Evolutionary conservation across 176 grass and related monocot species (phyloP).

Genomic region (Phyllostachys edulis): DNA sequence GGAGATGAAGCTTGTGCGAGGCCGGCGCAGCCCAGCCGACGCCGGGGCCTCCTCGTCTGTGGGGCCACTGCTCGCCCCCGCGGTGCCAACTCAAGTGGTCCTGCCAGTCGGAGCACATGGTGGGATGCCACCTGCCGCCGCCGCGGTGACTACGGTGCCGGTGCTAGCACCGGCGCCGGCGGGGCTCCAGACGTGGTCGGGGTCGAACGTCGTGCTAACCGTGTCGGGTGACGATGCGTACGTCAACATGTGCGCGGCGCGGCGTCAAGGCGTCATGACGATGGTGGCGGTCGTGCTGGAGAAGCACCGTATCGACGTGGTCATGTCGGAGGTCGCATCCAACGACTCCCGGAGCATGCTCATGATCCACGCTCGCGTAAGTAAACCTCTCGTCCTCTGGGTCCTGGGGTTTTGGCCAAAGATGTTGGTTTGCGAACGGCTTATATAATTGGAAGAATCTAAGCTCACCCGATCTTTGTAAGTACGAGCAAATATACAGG

Average conservation of each 20-base stretch:
- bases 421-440: not conserved
- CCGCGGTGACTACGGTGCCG: not conserved
- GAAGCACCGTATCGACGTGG: constrained; percentile 56
- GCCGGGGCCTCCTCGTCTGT: not conserved
- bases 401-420: not conserved
- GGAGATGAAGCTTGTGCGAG: constrained; percentile 15
- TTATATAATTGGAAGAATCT: not conserved
- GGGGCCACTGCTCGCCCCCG: too few relatives aligned
- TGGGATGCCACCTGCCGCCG: not conserved
- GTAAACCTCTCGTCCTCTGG: constrained; percentile 6
- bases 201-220: constrained; percentile 55
- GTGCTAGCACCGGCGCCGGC: not conserved
- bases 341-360: constrained; percentile 28
- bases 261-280: constrained; percentile 34
- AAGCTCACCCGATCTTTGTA: too few relatives aligned
- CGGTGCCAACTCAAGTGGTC: not conserved
- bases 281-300: constrained; percentile 48
- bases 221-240: constrained; percentile 35
- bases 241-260: constrained; percentile 39
- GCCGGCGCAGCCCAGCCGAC: not conserved
- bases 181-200: constrained; percentile 61
- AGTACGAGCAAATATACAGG: too few relatives aligned
- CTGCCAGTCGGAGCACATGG: constrained; percentile 14
- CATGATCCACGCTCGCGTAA: constrained; percentile 64
- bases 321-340: constrained; percentile 36